Evolutionary conservation across 139 green algal species (phyloP), one percentile per base, ranked within the genome.

Genomic region (Desmodesmus armatus): DNA sequence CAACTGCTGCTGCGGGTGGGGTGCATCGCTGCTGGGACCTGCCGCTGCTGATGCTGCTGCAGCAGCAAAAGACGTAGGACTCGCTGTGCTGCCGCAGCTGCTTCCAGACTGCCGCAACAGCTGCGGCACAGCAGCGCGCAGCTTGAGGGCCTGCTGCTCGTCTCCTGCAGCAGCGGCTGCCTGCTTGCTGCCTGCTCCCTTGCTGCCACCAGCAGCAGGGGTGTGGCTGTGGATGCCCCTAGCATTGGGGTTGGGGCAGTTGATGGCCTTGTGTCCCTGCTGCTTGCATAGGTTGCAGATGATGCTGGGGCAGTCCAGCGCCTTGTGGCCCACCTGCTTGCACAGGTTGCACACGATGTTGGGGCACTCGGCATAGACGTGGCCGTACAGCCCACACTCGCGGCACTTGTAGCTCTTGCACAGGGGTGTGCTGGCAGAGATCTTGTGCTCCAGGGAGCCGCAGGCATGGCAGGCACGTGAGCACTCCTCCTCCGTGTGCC

Each of bases 351-450:
- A 82, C 21, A 53, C 35, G 33, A 82, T 82, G 55, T 82, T 82
- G 53, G 76, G 76, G 55, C 76, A 82, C 55, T 82, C 76, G n/a
- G 76, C 76, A 9, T 82, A 82, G 5, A 82, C 76, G 17, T 82
- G 76, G 27, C 76, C 76, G 37, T 82, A 82, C 55, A 82, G 76
- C 23, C 76, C 76, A 58, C 76, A 82, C 55, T 82, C 76, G 15
- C 76, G 53, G 55, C 76, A 82, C 76, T 82, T 82, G 76, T 82
- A 82, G 55, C 39, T 82, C 55, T 82, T 82, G 76, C 76, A 82
- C 23, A 82, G 35, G 35, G 76, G 31, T 5, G 6, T 11, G 33
- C 76, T 55, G 39, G 27, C 39, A 35, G 39, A 53, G 37, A 25
- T 17, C 31, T 27, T 62, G 37, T 82, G 76, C n/a, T 82, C 76